phyloP scores from a whole-genome alignment of 1,139 yeast genomes.

The Ogataea hybrid region DNA sequence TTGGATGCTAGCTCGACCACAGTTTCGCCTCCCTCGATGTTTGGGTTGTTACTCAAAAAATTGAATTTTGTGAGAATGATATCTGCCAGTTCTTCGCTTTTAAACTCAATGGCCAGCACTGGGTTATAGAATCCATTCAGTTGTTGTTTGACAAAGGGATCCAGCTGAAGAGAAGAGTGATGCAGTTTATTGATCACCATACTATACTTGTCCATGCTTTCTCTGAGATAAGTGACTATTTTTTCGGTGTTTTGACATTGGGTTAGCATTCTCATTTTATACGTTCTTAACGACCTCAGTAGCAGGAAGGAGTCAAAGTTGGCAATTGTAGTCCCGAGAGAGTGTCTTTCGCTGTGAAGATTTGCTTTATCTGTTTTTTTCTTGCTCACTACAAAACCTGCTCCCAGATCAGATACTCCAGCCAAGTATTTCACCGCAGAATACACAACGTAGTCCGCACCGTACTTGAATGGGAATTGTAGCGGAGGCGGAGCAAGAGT shows the following conservation, averaged over 20 bases:
- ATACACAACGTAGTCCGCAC: slow-evolving; percentile 87
- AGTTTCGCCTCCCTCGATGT: slow-evolving; percentile 89
- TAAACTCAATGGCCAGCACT: slow-evolving; percentile 66
- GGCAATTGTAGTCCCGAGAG: slow-evolving; percentile 77
- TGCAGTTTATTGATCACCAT: slow-evolving; percentile 46
- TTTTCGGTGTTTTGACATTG: slow-evolving; percentile 67
- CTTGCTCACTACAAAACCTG: slow-evolving; percentile 74
- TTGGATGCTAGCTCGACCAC: slow-evolving; percentile 69
- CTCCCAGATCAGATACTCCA: slow-evolving; percentile 87
- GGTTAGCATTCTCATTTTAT: slow-evolving; percentile 63
- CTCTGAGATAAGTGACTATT: slow-evolving; percentile 56
- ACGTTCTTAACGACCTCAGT: slow-evolving; percentile 77
- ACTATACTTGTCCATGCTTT: slow-evolving; percentile 46
- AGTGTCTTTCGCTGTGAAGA: slow-evolving; percentile 61
- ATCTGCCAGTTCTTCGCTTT: slow-evolving; percentile 54
- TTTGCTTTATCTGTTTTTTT: slow-evolving; percentile 42
- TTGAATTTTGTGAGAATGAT: slow-evolving; percentile 61
- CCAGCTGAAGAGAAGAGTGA: slow-evolving; percentile 77
- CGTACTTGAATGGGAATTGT: slow-evolving; percentile 74
- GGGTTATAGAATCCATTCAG: slow-evolving; percentile 70
- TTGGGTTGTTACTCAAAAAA: slow-evolving; percentile 81
- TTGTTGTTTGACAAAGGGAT: slow-evolving; percentile 58
- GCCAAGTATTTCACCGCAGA: slow-evolving; percentile 93
- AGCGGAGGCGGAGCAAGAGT: slow-evolving; percentile 95
- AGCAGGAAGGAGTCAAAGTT: slow-evolving; percentile 75